Conservation (phyloP, 1,139 yeast genomes). For the Suhomyces bokatorum region DNA sequence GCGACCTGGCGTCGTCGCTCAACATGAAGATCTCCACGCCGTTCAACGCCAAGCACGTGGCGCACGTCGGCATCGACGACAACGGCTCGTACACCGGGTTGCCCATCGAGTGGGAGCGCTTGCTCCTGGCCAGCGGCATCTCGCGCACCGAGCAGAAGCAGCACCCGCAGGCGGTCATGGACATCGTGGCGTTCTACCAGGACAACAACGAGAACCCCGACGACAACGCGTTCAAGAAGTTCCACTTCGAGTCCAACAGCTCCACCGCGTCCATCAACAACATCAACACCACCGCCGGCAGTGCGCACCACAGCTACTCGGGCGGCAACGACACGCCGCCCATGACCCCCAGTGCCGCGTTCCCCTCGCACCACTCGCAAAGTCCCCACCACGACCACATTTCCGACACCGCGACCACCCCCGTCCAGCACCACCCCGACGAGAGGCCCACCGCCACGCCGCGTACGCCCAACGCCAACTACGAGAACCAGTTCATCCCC, state of each 20-base stretch:
- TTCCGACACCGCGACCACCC: slow-evolving; percentile 7
- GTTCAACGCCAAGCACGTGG: slow-evolving; percentile 84
- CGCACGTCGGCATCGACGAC: slow-evolving; percentile 90
- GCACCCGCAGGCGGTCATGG: slow-evolving; percentile 93
- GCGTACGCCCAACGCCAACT: slow-evolving; percentile 24
- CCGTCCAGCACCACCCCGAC: slow-evolving; percentile 12
- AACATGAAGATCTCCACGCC: slow-evolving; percentile 81
- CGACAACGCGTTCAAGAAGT: slow-evolving; percentile 77
- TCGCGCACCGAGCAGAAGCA: slow-evolving; percentile 81
- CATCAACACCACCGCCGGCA: neutral
- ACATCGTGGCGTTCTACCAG: slow-evolving; percentile 85
- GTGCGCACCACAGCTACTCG: no score
- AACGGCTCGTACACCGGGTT: slow-evolving; percentile 88
- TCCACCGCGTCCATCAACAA: slow-evolving; percentile 24
- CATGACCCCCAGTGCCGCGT: slow-evolving; percentile 18
- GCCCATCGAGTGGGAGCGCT: slow-evolving; percentile 88
- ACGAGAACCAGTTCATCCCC: slow-evolving; percentile 56
- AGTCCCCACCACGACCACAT: slow-evolving; percentile 7
- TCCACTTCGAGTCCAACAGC: slow-evolving; percentile 40
- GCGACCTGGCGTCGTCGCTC: slow-evolving; percentile 27
- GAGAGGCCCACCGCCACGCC: slow-evolving; percentile 15
- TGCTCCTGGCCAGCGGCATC: slow-evolving; percentile 83
- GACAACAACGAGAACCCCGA: slow-evolving; percentile 61
- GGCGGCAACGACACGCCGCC: slow-evolving; percentile 13
- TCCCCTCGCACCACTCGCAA: slow-evolving; percentile 14